These are phyloP conservation scores for Musa balbisiana DNA, from an alignment of 202 grass and related monocot species.

Conservation along the genomic window DNA sequence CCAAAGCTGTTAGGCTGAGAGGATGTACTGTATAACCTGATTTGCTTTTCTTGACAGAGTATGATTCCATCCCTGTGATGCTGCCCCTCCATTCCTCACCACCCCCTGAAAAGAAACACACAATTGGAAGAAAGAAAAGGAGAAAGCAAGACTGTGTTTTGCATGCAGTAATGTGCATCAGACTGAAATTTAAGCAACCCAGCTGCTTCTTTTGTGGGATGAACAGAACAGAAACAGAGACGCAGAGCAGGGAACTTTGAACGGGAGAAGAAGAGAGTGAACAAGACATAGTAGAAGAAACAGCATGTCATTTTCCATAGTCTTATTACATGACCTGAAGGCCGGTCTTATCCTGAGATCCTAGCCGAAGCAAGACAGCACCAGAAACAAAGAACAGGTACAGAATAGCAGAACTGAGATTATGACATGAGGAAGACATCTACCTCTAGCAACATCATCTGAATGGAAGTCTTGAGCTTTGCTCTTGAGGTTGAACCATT, in stretches of 20 bases:
- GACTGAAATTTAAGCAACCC: neutral
- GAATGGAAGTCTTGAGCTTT: constrained; percentile 81
- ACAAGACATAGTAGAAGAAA: neutral
- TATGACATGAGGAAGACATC: neutral
- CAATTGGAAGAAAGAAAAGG: constrained; percentile 7
- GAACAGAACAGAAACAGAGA: neutral
- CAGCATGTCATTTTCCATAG: neutral
- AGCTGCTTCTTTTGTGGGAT: neutral
- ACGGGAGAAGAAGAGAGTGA: neutral
- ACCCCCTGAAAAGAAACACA: constrained; percentile 31
- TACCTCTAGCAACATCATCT: constrained; percentile 65
- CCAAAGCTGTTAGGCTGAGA: constrained; percentile 8
- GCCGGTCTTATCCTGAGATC: neutral
- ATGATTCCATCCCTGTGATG: constrained; percentile 62
- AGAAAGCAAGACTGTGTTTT: constrained; percentile 11
- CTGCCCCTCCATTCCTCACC: constrained; percentile 63
- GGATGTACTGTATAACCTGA: constrained; percentile 39
- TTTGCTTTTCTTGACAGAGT: constrained; percentile 68
- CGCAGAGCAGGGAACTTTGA: neutral
- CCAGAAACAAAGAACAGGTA: constrained; percentile 9
- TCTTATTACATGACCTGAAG: neutral
- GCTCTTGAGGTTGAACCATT: constrained; percentile 90
- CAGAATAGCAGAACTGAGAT: neutral
- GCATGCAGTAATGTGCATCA: constrained; percentile 18
- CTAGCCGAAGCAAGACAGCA: neutral